Conservation (phyloP, 148 eudicot species). For the Chenopodium album region DNA sequence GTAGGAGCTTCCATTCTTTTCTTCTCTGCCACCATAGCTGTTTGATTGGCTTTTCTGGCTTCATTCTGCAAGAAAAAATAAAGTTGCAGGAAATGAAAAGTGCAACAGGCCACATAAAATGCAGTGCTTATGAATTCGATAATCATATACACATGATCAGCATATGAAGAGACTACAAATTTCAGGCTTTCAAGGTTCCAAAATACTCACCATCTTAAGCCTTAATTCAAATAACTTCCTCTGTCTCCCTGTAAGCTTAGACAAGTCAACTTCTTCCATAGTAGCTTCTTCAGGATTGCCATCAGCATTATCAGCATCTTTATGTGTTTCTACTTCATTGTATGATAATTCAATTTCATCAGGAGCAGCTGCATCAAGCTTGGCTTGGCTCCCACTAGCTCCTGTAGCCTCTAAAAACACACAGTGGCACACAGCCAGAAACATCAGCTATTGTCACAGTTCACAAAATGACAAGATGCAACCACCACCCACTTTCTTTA, state of each 20-base stretch:
- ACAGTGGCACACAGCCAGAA: neutral
- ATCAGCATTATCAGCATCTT: constrained; percentile 39
- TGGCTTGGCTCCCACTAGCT: constrained; percentile 26
- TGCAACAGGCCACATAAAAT: neutral
- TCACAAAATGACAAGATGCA: neutral
- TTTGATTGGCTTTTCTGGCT: constrained; percentile 83
- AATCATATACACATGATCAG: neutral
- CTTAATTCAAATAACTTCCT: constrained; percentile 77
- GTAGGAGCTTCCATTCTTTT: constrained; percentile 69
- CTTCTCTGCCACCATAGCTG: constrained; percentile 81
- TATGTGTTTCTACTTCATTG: constrained; percentile 41
- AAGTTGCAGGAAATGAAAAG: constrained; percentile 6
- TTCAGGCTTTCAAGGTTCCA: neutral
- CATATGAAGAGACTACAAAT: constrained; percentile 4
- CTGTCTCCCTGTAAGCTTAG: constrained; percentile 76
- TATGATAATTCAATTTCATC: constrained; percentile 32
- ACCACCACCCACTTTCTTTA: neutral
- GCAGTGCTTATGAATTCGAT: neutral
- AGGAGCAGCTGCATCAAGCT: constrained; percentile 30
- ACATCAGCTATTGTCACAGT: constrained; percentile 7
- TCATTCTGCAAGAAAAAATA: constrained; percentile 52
- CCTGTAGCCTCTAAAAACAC: constrained; percentile 27
- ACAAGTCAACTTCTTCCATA: constrained; percentile 36
- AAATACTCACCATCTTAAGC: constrained; percentile 69
- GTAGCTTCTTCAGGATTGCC: constrained; percentile 36